Evolutionary conservation across 1,139 yeast genomes (phyloP).

Genomic region (Yamadazyma friedrichii): DNA sequence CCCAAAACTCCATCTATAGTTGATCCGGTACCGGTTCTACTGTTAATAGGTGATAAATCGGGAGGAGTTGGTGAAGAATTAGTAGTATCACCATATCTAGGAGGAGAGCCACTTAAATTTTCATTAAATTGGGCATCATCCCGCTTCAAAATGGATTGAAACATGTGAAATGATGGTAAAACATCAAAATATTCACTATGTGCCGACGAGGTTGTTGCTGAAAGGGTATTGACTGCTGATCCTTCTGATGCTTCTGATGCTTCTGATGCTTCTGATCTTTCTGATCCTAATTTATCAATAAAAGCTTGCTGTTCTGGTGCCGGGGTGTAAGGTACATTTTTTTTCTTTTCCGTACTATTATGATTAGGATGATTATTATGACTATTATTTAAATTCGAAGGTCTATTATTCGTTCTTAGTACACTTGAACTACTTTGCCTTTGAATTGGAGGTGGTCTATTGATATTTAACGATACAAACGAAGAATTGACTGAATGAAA

Average conservation of each 20-base stretch:
- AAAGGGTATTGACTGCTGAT: slow-evolving; percentile 18
- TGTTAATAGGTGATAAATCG: slow-evolving; percentile 16
- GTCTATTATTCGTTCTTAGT: slow-evolving; percentile 7
- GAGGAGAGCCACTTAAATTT: slow-evolving; percentile 36
- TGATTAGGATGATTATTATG: neutral
- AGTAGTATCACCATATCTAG: slow-evolving; percentile 36
- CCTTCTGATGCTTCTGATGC: too few species aligned
- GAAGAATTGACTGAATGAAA: neutral
- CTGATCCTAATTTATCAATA: slow-evolving; percentile 25
- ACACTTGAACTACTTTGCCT: slow-evolving; percentile 15
- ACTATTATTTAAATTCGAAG: neutral
- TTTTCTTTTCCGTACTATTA: slow-evolving; percentile 7
- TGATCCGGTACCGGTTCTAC: slow-evolving; percentile 7
- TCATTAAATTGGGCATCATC: slow-evolving; percentile 45
- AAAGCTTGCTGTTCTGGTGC: slow-evolving; percentile 35
- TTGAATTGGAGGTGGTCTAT: slow-evolving; percentile 10
- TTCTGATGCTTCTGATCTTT: slow-evolving; percentile 4
- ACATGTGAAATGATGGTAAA: slow-evolving; percentile 65
- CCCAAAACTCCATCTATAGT: slow-evolving; percentile 17
- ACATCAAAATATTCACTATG: slow-evolving; percentile 53
- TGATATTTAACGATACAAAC: neutral
- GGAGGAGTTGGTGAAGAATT: slow-evolving; percentile 30
- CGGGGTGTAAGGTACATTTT: slow-evolving; percentile 35
- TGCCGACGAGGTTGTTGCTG: slow-evolving; percentile 27
- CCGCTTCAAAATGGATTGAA: slow-evolving; percentile 52